Evolutionary conservation across 2,329 filamentous ascomycete genomes (phyloP).

Genomic region (Pseudophaeomoniella oleicola): DNA sequence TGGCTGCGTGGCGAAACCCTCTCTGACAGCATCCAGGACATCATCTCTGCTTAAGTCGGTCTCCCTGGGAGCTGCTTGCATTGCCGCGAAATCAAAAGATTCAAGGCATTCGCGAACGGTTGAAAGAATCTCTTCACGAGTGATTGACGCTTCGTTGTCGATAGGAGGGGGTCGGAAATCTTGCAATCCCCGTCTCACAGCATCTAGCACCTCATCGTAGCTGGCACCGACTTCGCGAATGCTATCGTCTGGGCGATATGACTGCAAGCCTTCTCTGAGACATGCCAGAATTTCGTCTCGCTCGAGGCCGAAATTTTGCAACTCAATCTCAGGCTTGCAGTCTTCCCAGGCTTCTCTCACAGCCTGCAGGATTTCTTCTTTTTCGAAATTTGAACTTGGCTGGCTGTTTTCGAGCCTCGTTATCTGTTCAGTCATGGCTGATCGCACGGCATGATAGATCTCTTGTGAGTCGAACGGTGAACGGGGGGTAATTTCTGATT

Average conservation of each 20-base stretch:
- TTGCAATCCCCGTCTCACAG: conserved; percentile 73
- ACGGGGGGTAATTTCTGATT: conserved; percentile 48
- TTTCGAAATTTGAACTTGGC: conserved; percentile 41
- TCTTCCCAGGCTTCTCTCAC: conserved; percentile 86
- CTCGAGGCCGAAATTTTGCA: conserved; percentile 81
- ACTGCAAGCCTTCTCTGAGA: conserved; percentile 69
- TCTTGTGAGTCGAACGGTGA: conserved; percentile 66
- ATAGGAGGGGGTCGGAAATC: conserved; percentile 63
- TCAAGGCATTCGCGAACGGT: conserved; percentile 78
- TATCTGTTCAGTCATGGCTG: conserved; percentile 46
- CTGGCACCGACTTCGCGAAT: conserved; percentile 44
- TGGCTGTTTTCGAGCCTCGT: conserved; percentile 45
- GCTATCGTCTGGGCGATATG: conserved; percentile 41
- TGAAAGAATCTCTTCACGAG: conserved; percentile 69
- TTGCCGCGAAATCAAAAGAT: conserved; percentile 62
- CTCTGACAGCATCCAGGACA: conserved; percentile 42
- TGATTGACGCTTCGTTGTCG: conserved; percentile 49
- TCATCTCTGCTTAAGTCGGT: conserved; percentile 36
- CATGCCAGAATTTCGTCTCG: conserved; percentile 80
- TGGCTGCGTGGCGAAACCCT: conserved; percentile 37
- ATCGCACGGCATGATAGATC: conserved; percentile 71
- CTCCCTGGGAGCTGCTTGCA: conserved; percentile 21
- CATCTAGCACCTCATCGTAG: conserved; percentile 71
- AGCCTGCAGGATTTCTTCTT: conserved; percentile 74
- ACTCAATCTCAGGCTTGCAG: conserved; percentile 84